These are phyloP conservation scores for Talaromyces sp. DNA, from an alignment of 2,329 filamentous ascomycete genomes.

Conservation along the genomic window DNA sequence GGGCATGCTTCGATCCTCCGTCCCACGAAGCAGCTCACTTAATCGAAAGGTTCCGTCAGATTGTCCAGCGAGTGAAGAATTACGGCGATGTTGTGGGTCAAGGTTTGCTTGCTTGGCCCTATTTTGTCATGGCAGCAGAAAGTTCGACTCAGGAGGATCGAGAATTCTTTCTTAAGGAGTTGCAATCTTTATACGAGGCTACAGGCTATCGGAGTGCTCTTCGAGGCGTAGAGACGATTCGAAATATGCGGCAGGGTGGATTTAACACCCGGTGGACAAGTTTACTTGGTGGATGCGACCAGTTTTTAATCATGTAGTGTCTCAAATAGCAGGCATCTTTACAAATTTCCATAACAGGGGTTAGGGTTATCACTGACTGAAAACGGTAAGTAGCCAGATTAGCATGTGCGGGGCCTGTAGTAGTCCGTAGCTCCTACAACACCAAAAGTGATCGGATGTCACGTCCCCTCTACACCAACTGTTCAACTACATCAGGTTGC, in stretches of 20 bases:
- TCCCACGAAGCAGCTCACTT: not conserved
- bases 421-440: not conserved
- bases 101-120: not conserved
- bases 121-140: not conserved
- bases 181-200: not conserved
- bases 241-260: not conserved
- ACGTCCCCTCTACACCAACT: not conserved
- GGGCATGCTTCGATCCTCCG: not conserved
- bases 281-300: not conserved
- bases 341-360: not conserved
- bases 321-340: not conserved
- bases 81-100: not conserved
- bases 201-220: not conserved
- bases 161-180: not conserved
- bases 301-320: not conserved
- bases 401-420: not conserved
- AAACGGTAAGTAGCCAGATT: slow-evolving; percentile 4
- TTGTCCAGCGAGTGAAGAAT: not conserved
- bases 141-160: not conserved
- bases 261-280: not conserved
- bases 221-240: not conserved
- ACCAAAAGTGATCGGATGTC: not conserved
- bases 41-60: not conserved
- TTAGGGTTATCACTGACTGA: not conserved
- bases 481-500: not conserved